Base-by-base conservation (phyloP, 1,139 yeast genomes). In the Candida albicans region DNA sequence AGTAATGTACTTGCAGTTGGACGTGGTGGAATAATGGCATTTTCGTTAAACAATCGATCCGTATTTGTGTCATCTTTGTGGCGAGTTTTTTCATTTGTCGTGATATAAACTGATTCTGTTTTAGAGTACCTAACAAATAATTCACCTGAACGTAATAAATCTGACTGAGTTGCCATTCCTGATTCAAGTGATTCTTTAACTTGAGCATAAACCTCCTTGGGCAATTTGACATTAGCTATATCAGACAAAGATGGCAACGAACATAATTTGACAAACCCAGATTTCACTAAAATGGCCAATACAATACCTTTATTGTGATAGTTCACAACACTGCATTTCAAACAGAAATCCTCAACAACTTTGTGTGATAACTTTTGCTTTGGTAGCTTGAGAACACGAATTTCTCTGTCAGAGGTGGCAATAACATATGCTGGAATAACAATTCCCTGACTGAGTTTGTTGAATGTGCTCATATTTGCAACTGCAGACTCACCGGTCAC, bases 1-100 rank as follows among this genome's bases (percentile, higher is more conserved):
- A 85, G 95, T 43, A 88, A 70, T 0, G 95, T 81, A 41, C 90
- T 81, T 5, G 88, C 82, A 4, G 81, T 74, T 1, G 99, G 99
- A 39, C 98, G 75, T 22, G 82, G 80, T 1, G 96, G 96, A 10
- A 87, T 79, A 13, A 75, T 63, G 11, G 82, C 67, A 45, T 77
- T 77, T 18, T 77, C 81, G 52, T 84, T 81, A 62, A 83, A 85
- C 29, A 85, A 61, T 5, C 68, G 59, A 55, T 82, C 89, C 0
- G 78, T 72, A 7, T 58, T 43, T 11, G 57, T 58, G 11, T 55
- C 57, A n/a, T 38, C 52, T 33, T 50, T 51, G 10, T 34, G 34
- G 12, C 44, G 42, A 11, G 34, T 25, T 43, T 49, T 58, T 37
- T 44, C 53, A 39, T 46, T 56, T 12, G 44, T 47, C 39, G 41